A percentile compares a stretch with the other conserved stretches of the same genome.
phyloP scores from a whole-genome alignment of 169 alveolate species.

The Hepatocystis sp. region DNA sequence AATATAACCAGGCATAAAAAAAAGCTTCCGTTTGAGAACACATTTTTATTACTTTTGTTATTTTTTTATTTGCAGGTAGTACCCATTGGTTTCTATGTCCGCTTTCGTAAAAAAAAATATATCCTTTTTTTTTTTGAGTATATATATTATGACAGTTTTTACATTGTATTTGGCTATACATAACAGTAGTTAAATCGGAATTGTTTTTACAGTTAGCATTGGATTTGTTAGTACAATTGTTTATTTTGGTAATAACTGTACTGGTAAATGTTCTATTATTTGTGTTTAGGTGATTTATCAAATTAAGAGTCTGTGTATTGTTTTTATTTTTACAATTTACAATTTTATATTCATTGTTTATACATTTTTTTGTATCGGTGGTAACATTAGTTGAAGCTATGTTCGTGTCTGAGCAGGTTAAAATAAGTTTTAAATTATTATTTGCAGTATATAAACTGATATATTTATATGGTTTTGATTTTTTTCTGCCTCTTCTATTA shows the following conservation, averaged over 20 bases:
- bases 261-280: not conserved
- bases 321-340: too few species aligned
- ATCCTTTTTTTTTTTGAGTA: constrained; percentile 52
- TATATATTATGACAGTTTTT: constrained; percentile 42
- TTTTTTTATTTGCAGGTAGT: constrained; percentile 68
- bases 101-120: constrained; percentile 76
- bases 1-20: constrained; percentile 81
- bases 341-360: too few species aligned
- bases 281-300: too few species aligned
- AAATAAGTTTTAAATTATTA: too few species aligned
- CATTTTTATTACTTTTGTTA: constrained; percentile 76
- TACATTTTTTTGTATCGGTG: too few species aligned
- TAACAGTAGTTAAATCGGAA: constrained; percentile 40
- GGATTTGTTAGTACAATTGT: not conserved
- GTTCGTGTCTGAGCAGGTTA: too few species aligned
- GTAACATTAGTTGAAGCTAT: too few species aligned
- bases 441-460: too few species aligned
- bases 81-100: constrained; percentile 85
- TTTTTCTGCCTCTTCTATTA: too few species aligned
- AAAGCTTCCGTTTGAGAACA: constrained; percentile 78
- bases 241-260: not conserved
- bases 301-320: too few species aligned
- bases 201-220: too few species aligned
- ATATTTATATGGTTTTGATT: too few species aligned
- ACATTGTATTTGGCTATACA: constrained; percentile 21